A percentile compares a stretch with the other conserved stretches of the same genome.
Conservation (phyloP, 1,139 yeast species). For the Dujonia santamariae region DNA sequence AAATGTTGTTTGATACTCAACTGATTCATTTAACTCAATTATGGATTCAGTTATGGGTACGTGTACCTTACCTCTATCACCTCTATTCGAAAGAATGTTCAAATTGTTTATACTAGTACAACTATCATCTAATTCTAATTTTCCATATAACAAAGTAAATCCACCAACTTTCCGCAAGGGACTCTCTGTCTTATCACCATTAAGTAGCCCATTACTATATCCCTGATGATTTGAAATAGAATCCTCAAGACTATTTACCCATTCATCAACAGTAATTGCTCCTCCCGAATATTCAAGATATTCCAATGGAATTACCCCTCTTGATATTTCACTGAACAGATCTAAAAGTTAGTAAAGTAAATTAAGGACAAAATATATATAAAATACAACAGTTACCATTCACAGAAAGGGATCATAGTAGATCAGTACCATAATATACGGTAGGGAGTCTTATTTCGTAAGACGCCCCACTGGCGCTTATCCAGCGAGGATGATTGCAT, state of each 20-base stretch:
- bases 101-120: slow-evolving; percentile 31
- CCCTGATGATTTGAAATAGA: slow-evolving; percentile 18
- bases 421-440: too few relatives aligned
- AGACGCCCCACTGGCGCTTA: too few relatives aligned
- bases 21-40: slow-evolving; percentile 8
- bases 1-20: slow-evolving; percentile 27
- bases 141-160: slow-evolving; percentile 78
- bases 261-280: slow-evolving; percentile 29
- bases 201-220: not conserved
- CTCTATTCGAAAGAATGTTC: slow-evolving; percentile 52
- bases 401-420: too few relatives aligned
- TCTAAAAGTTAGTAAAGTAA: slow-evolving; percentile 14
- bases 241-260: slow-evolving; percentile 41
- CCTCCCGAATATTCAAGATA: slow-evolving; percentile 49
- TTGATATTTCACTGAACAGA: slow-evolving; percentile 47
- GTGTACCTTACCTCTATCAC: slow-evolving; percentile 36
- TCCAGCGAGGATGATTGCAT: too few relatives aligned
- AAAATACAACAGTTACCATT: too few relatives aligned
- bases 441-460: too few relatives aligned
- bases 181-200: not conserved
- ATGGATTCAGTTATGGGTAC: slow-evolving; percentile 11
- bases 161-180: slow-evolving; percentile 63
- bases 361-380: not conserved
- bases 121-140: slow-evolving; percentile 25
- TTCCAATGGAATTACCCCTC: slow-evolving; percentile 69